Evolutionary conservation across 768 basidiomycete genomes (phyloP).

Genomic region (Leccinum barrowsii): DNA sequence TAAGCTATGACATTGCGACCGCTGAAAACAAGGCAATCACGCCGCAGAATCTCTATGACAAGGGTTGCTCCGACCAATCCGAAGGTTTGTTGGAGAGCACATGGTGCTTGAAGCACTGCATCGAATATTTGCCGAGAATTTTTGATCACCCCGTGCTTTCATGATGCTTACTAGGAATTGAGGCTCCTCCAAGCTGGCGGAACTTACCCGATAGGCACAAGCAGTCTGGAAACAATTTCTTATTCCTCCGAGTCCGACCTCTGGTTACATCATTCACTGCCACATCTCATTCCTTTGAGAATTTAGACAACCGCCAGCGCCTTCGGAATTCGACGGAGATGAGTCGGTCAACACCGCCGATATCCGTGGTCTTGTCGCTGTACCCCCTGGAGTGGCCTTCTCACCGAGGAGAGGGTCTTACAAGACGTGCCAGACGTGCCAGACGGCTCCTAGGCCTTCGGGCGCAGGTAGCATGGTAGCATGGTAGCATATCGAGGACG

Average conservation of each 20-base stretch:
- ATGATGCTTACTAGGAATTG: neutral
- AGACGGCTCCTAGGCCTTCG: neutral
- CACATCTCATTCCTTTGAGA: neutral
- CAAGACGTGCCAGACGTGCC: neutral
- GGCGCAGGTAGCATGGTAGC: too few relatives aligned
- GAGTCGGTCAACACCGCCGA: neutral
- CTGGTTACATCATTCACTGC: neutral
- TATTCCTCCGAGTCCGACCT: neutral
- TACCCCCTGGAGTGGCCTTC: neutral
- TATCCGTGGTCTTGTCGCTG: neutral
- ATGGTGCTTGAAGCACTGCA: constrained; percentile 66
- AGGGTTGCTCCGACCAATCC: too few relatives aligned
- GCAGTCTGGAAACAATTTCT: neutral
- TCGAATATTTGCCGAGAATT: constrained; percentile 86
- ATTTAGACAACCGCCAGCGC: neutral
- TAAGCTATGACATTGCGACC: too few relatives aligned
- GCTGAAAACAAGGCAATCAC: too few relatives aligned
- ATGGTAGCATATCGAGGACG: neutral
- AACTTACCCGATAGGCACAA: neutral
- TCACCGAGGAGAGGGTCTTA: neutral
- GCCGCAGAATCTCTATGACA: too few relatives aligned
- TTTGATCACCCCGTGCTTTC: neutral
- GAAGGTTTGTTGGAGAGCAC: constrained; percentile 63
- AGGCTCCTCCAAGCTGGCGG: neutral
- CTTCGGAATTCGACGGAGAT: neutral